Evolutionary conservation across 192 early-diverging fungal genomes (phyloP), one percentile per base, ranked within the genome.

Genomic region (Entophlyctis helioformis): DNA sequence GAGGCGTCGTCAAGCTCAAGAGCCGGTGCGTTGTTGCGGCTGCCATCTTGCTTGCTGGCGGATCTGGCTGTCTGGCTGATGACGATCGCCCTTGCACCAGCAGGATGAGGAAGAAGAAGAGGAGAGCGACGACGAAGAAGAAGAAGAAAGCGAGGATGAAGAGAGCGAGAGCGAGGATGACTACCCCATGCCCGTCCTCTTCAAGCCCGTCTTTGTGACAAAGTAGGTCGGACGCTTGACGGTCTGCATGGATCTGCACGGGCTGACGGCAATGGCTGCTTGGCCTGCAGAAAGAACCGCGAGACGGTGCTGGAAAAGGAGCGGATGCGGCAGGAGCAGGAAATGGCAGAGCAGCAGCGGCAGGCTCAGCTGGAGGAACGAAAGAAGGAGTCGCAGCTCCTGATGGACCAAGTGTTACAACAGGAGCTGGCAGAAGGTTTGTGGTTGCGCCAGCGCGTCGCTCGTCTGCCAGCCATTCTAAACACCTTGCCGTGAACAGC

Each of bases 181-280:
- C n/a, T n/a, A n/a, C n/a, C n/a, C n/a, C n/a, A n/a, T n/a, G n/a
- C n/a, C n/a, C n/a, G n/a, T n/a, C n/a, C n/a, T n/a, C n/a, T n/a
- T n/a, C 10, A 95, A 93, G 54, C 94, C 94, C 2, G 72, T 93
- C 18, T 98, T 96, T 71, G 78, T 94, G 35, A 80, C 88, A 53
- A 96, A 88, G 82, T 84, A 81, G 12, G 9, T 25, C 25, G 16
- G 20, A 10, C 40, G 44, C 26, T 13, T 20, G 21, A 3, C 15
- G 19, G 21, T 58, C 9, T 36, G 11, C 29, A 28, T 48, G 18
- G 34, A 36, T 49, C 0, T n/a, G n/a, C n/a, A n/a, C n/a, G n/a
- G n/a, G n/a, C n/a, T n/a, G n/a, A n/a, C n/a, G n/a, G n/a, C n/a
- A n/a, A n/a, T n/a, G n/a, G n/a, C n/a, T n/a, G n/a, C n/a, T n/a